Evolutionary conservation across 2,329 filamentous ascomycete species (phyloP), one percentile per base, ranked within the genome.

Genomic region (Tolypocladium nubicola): DNA sequence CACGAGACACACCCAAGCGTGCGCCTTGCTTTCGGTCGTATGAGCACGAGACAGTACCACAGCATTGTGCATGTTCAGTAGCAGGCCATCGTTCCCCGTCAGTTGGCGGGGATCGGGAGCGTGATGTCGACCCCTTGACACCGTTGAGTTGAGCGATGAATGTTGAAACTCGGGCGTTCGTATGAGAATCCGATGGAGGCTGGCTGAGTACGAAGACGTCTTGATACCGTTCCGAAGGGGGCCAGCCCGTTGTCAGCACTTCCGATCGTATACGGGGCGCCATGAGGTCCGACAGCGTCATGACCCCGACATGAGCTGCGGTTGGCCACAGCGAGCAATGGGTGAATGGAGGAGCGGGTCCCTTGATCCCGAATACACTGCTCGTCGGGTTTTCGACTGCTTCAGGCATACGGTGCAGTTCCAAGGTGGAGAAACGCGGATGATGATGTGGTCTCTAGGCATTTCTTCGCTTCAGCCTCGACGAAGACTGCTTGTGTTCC

Each of bases 1-100:
- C 56, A 59, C 60, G 60, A 58, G 62, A 65, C 62, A 57, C 59
- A 52, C 60, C 63, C 59, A 52, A 58, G 56, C 58, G 56, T 59
- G 59, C 60, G 60, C 60, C 49, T 52, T 52, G 40, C 19, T n/a
- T 39, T 53, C 30, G 23, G 35, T 52, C 35, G 37, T 39, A 45
- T 55, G 26, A 14, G 49, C 26, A 16, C 16, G 41, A 47, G n/a
- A 53, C 10, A 49, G 54, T 58, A 53, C 45, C 54, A 56, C 57
- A 35, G 39, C 56, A 55, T 26, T 38, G 52, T 50, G 47, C 47
- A 50, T 50, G 21, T 23, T 35, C 47, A 50, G 30, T 9, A 35
- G 23, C 1, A 47, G 19, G 26, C 19, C 16, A n/a, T 35, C 30
- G 2, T 19, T 30, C 19, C 13, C 10, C 47, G 19, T n/a, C 33